These are phyloP conservation scores for Centrapalus pauciflorus DNA, from an alignment of 129 eudicot species.

Conservation along the genomic window DNA sequence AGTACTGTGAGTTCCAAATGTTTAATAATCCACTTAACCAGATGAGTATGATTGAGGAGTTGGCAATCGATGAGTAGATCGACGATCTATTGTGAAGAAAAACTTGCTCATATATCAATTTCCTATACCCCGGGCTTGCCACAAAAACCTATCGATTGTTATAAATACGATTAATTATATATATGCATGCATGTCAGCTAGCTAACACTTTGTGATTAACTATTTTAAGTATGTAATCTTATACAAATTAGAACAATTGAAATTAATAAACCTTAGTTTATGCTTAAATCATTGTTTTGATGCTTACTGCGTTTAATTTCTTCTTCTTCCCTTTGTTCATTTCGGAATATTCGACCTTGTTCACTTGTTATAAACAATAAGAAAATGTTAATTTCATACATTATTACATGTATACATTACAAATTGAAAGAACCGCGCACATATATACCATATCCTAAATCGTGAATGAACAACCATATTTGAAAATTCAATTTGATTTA, in stretches of 20 bases:
- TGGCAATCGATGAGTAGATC: slow-evolving; percentile 53
- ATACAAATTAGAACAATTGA: slow-evolving; percentile 1
- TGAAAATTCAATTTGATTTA: no score
- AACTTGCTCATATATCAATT: slow-evolving; percentile 5
- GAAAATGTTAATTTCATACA: neutral
- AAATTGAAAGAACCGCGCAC: no score
- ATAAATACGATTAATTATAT: slow-evolving; percentile 8
- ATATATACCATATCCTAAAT: no score
- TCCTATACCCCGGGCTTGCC: neutral
- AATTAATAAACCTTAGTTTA: slow-evolving; percentile 13
- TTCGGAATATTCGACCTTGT: neutral
- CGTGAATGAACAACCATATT: no score
- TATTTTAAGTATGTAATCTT: slow-evolving; percentile 17
- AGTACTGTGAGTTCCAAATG: slow-evolving; percentile 57
- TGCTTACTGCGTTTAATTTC: neutral
- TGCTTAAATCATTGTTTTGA: neutral
- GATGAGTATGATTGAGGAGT: slow-evolving; percentile 53
- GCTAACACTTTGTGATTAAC: slow-evolving; percentile 21
- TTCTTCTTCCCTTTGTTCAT: neutral
- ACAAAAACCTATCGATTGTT: neutral
- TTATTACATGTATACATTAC: no score
- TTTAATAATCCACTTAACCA: slow-evolving; percentile 46
- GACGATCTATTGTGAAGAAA: slow-evolving; percentile 10
- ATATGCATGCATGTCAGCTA: slow-evolving; percentile 17
- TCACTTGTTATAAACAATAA: slow-evolving; percentile 1